A percentile compares a stretch with the other conserved stretches of the same genome.
Evolutionary conservation across 1,284 basidiomycete species (phyloP).

Genomic region (Fistulinella cinereoalba): DNA sequence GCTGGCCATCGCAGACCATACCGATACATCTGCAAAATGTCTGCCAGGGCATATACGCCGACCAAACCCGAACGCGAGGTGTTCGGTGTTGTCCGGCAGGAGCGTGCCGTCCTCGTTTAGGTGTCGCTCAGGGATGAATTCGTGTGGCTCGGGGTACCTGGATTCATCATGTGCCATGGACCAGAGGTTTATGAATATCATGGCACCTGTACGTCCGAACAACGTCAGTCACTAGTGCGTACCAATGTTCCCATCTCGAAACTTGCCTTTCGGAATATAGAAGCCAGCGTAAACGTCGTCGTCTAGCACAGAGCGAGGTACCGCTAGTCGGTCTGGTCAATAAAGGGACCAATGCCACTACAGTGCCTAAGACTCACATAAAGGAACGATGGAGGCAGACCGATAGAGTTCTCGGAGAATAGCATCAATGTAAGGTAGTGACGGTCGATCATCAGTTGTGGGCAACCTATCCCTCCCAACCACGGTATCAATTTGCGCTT

Average conservation of each 20-base stretch:
- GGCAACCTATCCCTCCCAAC: conserved; percentile 30
- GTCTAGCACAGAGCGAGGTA: conserved; percentile 18
- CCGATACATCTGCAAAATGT: conserved; percentile 16
- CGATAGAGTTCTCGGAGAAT: conserved; percentile 24
- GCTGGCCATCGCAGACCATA: conserved; percentile 19
- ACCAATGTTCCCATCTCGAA: background rate
- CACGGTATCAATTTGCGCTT: conserved; percentile 33
- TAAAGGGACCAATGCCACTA: background rate
- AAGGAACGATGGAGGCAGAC: conserved; percentile 2
- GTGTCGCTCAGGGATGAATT: conserved; percentile 27
- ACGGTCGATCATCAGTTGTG: conserved; percentile 25
- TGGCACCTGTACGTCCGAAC: conserved; percentile 14
- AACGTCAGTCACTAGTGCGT: background rate
- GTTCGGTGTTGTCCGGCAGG: conserved; percentile 3
- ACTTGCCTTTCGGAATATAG: conserved; percentile 22
- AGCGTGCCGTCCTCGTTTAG: conserved; percentile 17
- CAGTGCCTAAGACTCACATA: conserved; percentile 4
- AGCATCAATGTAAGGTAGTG: conserved; percentile 33
- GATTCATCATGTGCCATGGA: too few species aligned
- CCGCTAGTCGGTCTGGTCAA: conserved; percentile 14
- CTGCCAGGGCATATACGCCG: conserved; percentile 22
- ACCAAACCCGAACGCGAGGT: conserved; percentile 21
- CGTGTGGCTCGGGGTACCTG: conserved; percentile 17
- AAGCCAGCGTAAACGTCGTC: conserved; percentile 25
- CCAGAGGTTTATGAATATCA: conserved; percentile 23